phyloP scores from a whole-genome alignment of 306 rosid genomes.

The Gleditsia sinensis region DNA sequence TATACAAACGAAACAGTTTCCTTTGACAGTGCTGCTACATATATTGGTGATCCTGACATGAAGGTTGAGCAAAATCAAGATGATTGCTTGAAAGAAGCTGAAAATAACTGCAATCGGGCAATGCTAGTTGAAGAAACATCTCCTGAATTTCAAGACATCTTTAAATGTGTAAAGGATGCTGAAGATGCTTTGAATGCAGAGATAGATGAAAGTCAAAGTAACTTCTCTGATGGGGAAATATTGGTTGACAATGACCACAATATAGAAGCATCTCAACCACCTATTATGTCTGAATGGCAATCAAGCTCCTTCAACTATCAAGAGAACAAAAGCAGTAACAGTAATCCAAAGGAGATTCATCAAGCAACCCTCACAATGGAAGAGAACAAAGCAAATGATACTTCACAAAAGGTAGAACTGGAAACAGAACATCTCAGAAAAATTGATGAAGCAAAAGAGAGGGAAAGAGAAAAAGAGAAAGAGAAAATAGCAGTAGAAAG shows the following conservation, averaged over 20 bases:
- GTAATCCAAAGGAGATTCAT: constrained; percentile 35
- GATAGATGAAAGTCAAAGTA: constrained; percentile 40
- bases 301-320: constrained; percentile 32
- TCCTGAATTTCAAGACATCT: constrained; percentile 38
- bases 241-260: constrained; percentile 29
- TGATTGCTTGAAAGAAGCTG: constrained; percentile 36
- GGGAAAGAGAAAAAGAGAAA: constrained; percentile 55
- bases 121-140: constrained; percentile 49
- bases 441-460: constrained; percentile 64
- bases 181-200: constrained; percentile 46
- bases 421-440: constrained; percentile 54
- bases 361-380: constrained; percentile 38
- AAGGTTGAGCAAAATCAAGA: constrained; percentile 47
- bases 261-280: constrained; percentile 35
- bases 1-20: constrained; percentile 30
- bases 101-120: constrained; percentile 38
- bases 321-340: constrained; percentile 37
- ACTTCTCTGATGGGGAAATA: constrained; percentile 46
- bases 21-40: constrained; percentile 32
- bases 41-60: constrained; percentile 34
- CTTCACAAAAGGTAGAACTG: constrained; percentile 48
- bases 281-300: constrained; percentile 45
- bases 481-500: constrained; percentile 85
- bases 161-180: constrained; percentile 39
- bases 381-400: constrained; percentile 44